Base-by-base conservation (phyloP, 2,329 filamentous ascomycete species). In the Beauveria asiatica region DNA sequence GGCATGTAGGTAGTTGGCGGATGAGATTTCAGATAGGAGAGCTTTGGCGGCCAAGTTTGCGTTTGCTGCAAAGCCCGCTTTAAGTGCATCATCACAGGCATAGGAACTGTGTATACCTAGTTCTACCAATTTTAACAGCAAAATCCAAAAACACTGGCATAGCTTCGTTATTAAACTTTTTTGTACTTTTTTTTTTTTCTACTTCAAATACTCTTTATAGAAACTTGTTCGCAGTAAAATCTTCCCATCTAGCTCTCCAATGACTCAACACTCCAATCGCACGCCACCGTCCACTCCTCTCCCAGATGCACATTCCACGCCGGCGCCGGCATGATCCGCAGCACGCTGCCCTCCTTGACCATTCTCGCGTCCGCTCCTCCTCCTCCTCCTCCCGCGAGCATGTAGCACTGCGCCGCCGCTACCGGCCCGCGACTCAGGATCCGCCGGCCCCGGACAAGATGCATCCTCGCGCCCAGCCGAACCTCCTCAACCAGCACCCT, bases 251-350 rank as follows among this genome's bases (percentile, higher is more conserved):
- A 60, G 4, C 21, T 13, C 21, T 49, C 19, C 16, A 37, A 3
- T 4, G 41, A 30, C n/a, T 62, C 55, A 30, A 62, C 51, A 7
- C 62, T 65, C 75, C 75, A 76, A 11, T 76, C 70, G 23, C 75
- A 76, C 2, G 68, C 72, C 3, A 76, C 74, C 17, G 70, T 70
- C 74, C 74, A 76, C 21, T 69, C 61, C 1, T 67, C 72, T 7
- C 70, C 68, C 33, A 77, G 59, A 39, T 69, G 63, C 30, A 75
- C 66, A 41, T 76, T 72, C 75, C 75, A 77, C 13, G 70, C 67
- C 17, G 74, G 74, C 62, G 70, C 69, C 41, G 70, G 69, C n/a
- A 75, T 42, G 19, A 59, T 60, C 16, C 68, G 53, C 11, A 76
- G 66, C 49, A 69, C 65, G 27, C 53, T 68, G 70, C 1, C 73